phyloP scores from a whole-genome alignment of 805 yeast species.

The Cyberlindnera petersonii region DNA sequence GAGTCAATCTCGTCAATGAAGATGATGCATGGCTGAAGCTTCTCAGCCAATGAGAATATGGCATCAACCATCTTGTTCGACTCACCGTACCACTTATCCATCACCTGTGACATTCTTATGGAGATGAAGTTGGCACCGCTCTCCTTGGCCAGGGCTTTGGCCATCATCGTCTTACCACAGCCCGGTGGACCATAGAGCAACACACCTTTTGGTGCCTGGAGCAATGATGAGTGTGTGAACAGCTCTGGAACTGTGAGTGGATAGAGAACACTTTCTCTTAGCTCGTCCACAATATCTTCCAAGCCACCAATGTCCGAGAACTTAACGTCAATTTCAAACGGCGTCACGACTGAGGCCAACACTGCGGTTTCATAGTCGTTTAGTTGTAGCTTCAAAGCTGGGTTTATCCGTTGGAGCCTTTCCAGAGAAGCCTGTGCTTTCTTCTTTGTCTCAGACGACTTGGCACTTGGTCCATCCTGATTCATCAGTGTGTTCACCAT shows the following conservation, averaged over 20 bases:
- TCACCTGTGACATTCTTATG: conserved; percentile 85
- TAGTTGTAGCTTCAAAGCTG: conserved; percentile 50
- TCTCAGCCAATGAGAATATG: conserved; percentile 81
- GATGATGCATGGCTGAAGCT: conserved; percentile 89
- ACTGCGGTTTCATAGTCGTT: conserved; percentile 77
- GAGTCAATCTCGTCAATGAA: conserved; percentile 97
- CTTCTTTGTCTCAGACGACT: conserved; percentile 57
- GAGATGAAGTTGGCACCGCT: conserved; percentile 89
- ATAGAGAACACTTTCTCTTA: conserved; percentile 82
- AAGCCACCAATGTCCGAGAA: conserved; percentile 88
- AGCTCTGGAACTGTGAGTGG: conserved; percentile 79
- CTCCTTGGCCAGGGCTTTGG: conserved; percentile 90
- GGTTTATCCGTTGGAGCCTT: conserved; percentile 55
- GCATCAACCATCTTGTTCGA: conserved; percentile 92
- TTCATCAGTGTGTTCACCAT: conserved; percentile 43
- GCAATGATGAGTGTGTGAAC: conserved; percentile 64
- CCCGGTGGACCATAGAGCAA: conserved; percentile 94
- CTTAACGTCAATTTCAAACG: conserved; percentile 72
- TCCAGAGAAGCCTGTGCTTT: conserved; percentile 55
- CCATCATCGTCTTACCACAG: conserved; percentile 96
- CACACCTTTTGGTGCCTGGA: conserved; percentile 94
- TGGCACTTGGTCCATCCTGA: conserved; percentile 42
- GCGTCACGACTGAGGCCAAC: conserved; percentile 73
- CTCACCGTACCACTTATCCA: conserved; percentile 99
- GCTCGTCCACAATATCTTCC: conserved; percentile 74